Evolutionary conservation across 2,329 filamentous ascomycete species (phyloP).

Genomic region (Sporothrix phasma): DNA sequence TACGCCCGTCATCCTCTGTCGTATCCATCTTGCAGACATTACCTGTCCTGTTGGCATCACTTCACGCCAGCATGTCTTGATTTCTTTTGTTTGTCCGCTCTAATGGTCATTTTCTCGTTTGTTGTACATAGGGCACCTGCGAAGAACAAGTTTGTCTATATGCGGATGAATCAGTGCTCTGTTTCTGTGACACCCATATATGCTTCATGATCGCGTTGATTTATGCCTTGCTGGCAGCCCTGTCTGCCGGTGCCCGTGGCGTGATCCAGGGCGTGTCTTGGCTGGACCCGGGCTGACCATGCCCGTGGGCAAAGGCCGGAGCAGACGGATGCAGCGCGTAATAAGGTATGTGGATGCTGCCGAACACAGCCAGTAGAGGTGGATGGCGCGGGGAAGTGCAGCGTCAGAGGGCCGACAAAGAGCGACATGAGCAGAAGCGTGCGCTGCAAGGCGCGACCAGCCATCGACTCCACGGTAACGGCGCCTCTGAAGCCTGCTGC

Average conservation of each 20-base stretch:
- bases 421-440: constrained; percentile 24
- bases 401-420: constrained; percentile 29
- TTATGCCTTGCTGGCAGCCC: not conserved
- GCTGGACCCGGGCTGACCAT: constrained; percentile 19
- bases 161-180: not conserved
- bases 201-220: not conserved
- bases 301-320: constrained; percentile 22
- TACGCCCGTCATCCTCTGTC: not conserved
- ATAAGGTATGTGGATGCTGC: constrained; percentile 22
- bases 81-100: not conserved
- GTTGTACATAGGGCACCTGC: constrained; percentile 8
- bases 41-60: not conserved
- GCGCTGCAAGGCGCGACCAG: constrained; percentile 23
- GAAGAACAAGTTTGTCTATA: not conserved
- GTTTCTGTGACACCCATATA: not conserved
- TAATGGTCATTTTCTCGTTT: not conserved
- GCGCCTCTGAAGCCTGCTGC: not conserved
- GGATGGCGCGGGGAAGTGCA: constrained; percentile 34
- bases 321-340: constrained; percentile 16
- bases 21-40: not conserved
- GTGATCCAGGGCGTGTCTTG: constrained; percentile 16
- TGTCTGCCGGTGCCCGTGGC: not conserved
- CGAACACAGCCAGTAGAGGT: constrained; percentile 36
- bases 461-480: too few species aligned
- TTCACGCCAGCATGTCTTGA: not conserved